A percentile compares a stretch with the other conserved stretches of the same genome.
These are phyloP conservation scores for Suillus americanus DNA, from an alignment of 768 basidiomycete genomes.

Conservation along the genomic window DNA sequence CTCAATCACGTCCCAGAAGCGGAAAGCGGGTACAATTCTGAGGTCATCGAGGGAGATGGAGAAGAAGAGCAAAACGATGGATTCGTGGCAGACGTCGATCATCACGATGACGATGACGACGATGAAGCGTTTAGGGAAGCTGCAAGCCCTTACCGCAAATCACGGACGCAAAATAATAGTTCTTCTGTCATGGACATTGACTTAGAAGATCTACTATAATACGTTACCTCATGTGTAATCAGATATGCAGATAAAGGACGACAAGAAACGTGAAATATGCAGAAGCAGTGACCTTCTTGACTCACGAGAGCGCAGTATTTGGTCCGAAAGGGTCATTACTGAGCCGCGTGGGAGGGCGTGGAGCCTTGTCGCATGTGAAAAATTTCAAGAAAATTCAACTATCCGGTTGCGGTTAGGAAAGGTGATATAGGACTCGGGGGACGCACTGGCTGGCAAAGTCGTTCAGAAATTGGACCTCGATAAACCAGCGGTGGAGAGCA, in stretches of 20 bases:
- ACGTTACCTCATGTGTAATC: not conserved
- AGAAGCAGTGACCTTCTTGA: not conserved
- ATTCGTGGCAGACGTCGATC: conserved; percentile 24
- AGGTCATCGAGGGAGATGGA: conserved; percentile 32
- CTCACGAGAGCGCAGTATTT: not conserved
- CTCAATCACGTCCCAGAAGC: conserved; percentile 36
- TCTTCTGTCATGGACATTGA: conserved; percentile 31
- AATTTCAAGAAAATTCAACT: not conserved
- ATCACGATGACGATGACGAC: conserved; percentile 10
- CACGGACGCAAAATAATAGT: conserved; percentile 10
- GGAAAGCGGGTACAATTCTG: conserved; percentile 60
- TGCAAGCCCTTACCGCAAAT: conserved; percentile 4
- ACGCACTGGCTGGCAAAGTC: not conserved
- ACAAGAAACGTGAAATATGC: not conserved
- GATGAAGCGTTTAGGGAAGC: conserved; percentile 6
- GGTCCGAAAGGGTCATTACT: not conserved
- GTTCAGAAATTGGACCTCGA: not conserved
- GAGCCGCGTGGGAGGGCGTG: not conserved
- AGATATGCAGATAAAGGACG: not conserved
- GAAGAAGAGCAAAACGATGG: conserved; percentile 27
- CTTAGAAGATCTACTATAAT: conserved; percentile 23
- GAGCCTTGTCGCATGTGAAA: not conserved
- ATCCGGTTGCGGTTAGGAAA: not conserved
- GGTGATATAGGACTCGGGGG: not conserved
- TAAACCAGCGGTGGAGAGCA: conserved; percentile 12